Evolutionary conservation across 208 protist species (phyloP).

Genomic region (Leishmania tropica): DNA sequence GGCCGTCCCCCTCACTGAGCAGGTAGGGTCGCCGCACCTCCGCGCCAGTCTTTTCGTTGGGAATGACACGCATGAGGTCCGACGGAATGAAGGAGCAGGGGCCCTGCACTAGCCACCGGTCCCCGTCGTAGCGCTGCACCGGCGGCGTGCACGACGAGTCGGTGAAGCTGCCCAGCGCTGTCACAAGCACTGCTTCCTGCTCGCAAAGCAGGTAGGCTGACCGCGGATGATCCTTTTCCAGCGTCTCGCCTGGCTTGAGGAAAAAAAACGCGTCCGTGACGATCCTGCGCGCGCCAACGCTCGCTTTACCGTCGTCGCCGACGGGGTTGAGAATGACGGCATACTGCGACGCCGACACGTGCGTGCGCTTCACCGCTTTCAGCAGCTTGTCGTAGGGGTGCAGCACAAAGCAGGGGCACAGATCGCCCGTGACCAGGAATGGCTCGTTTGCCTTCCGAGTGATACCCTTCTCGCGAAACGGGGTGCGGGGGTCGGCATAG

Average conservation of each 20-base stretch:
- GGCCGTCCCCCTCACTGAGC: slow-evolving; percentile 69
- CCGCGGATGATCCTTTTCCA: slow-evolving; percentile 61
- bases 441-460: slow-evolving; percentile 66
- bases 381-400: slow-evolving; percentile 94
- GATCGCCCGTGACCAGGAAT: slow-evolving; percentile 86
- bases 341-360: slow-evolving; percentile 46
- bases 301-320: slow-evolving; percentile 15
- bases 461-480: slow-evolving; percentile 51
- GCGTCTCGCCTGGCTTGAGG: slow-evolving; percentile 71
- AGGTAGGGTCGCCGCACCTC: slow-evolving; percentile 57
- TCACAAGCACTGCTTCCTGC: slow-evolving; percentile 86
- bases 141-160: slow-evolving; percentile 30
- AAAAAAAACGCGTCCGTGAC: slow-evolving; percentile 87
- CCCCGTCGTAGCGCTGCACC: slow-evolving; percentile 66
- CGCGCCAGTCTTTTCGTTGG: slow-evolving; percentile 30
- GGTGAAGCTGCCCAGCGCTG: slow-evolving; percentile 68
- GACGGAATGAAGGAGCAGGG: slow-evolving; percentile 83
- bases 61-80: slow-evolving; percentile 40
- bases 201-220: slow-evolving; percentile 74
- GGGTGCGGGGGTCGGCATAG: slow-evolving; percentile 85
- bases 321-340: slow-evolving; percentile 41
- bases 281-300: slow-evolving; percentile 40
- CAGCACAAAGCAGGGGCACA: slow-evolving; percentile 84
- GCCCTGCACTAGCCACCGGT: slow-evolving; percentile 91
- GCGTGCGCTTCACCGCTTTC: slow-evolving; percentile 58